Conservation (phyloP, 106 monocot species). For the Chionographis japonica region DNA sequence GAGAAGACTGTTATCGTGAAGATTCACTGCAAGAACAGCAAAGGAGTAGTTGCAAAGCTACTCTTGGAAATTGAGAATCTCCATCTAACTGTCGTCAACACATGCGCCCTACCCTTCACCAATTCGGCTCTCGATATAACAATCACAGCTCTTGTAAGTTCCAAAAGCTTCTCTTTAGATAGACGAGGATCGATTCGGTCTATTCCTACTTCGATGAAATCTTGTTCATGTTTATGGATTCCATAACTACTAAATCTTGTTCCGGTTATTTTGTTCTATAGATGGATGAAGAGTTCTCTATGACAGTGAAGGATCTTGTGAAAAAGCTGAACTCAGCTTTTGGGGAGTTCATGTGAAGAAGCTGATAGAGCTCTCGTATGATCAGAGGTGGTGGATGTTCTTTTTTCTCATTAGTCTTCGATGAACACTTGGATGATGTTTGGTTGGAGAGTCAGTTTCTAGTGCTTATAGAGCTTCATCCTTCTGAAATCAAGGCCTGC, state of each 20-base stretch:
- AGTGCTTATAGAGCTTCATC: not conserved
- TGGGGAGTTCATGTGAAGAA: constrained; percentile 39
- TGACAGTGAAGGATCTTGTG: constrained; percentile 66
- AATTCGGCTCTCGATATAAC: constrained; percentile 47
- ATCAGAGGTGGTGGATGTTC: not conserved
- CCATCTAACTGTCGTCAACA: constrained; percentile 35
- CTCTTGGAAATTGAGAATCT: constrained; percentile 58
- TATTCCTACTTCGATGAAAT: too few species aligned
- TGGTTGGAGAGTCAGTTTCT: not conserved
- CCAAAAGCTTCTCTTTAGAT: not conserved
- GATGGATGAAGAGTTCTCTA: constrained; percentile 74
- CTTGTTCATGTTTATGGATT: too few species aligned
- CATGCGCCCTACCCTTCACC: constrained; percentile 50
- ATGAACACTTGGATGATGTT: constrained; percentile 2
- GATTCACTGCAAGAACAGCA: constrained; percentile 54
- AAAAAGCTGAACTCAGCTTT: constrained; percentile 54
- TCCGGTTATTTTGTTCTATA: constrained; percentile 10
- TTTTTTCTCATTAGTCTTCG: constrained; percentile 20
- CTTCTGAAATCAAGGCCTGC: constrained; percentile 3
- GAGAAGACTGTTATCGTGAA: constrained; percentile 36
- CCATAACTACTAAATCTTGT: too few species aligned
- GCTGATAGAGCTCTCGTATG: not conserved
- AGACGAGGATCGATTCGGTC: too few species aligned
- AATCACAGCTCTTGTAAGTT: constrained; percentile 42
- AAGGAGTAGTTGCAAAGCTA: constrained; percentile 33